Evolutionary conservation across 139 green algal genomes (phyloP).

Genomic region (Pleodorina starrii): DNA sequence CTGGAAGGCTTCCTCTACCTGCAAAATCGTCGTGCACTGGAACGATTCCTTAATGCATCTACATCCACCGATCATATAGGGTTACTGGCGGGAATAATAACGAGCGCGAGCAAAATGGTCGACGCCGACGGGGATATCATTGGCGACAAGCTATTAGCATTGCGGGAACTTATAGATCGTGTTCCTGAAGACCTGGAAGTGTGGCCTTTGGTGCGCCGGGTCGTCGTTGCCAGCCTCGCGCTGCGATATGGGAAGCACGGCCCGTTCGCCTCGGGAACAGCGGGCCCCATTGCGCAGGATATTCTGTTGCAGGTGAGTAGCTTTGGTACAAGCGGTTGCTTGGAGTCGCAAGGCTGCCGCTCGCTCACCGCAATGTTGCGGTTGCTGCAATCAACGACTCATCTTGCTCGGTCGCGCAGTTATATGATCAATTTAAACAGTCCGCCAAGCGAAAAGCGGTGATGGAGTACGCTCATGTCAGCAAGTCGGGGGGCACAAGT

Average conservation of each 20-base stretch:
- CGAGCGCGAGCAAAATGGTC: neutral
- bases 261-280: neutral
- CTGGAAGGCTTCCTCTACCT: neutral
- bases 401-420: neutral
- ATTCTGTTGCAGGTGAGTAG: neutral
- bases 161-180: neutral
- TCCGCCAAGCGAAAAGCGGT: neutral
- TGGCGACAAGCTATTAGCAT: neutral
- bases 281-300: neutral
- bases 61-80: neutral
- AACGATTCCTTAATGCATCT: neutral
- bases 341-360: no score
- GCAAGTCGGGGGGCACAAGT: slow-evolving; percentile 3
- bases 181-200: neutral
- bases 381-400: neutral
- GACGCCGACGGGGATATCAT: neutral
- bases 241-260: neutral
- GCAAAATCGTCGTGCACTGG: neutral
- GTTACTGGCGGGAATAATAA: neutral
- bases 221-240: neutral
- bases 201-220: neutral
- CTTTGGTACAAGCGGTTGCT: neutral
- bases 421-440: neutral
- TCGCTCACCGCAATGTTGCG: neutral
- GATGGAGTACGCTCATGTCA: slow-evolving; percentile 8